These are phyloP conservation scores for Phialophora verrucosa DNA, from an alignment of 2,329 filamentous ascomycete species.

Conservation along the genomic window DNA sequence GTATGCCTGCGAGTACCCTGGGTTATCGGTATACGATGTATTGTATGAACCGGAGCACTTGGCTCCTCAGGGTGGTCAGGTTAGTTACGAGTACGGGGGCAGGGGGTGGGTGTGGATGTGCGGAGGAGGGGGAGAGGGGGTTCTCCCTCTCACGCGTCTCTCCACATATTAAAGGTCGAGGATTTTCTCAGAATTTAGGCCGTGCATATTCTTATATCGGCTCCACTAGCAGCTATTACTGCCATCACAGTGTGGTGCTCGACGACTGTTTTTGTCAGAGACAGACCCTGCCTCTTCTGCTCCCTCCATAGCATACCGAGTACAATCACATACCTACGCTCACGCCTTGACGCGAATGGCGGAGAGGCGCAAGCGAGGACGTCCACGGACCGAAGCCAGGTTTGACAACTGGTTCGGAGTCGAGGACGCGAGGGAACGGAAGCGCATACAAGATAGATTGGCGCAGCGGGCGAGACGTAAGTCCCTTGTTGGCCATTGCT, in stretches of 20 bases:
- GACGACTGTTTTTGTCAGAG: neutral
- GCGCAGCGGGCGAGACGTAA: conserved; percentile 48
- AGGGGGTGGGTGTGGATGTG: no score
- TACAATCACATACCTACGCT: neutral
- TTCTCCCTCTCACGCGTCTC: no score
- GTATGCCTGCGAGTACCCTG: no score
- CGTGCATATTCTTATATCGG: no score
- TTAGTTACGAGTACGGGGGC: neutral
- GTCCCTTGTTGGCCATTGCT: conserved; percentile 13
- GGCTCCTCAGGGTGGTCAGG: neutral
- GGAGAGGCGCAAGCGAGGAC: conserved; percentile 14
- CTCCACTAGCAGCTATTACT: no score
- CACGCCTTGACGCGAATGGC: neutral
- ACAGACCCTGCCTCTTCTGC: neutral
- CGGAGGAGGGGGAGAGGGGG: no score
- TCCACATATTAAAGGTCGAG: neutral
- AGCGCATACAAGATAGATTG: conserved; percentile 50
- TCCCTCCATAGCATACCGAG: neutral
- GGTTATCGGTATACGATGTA: neutral
- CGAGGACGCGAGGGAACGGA: conserved; percentile 46
- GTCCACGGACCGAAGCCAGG: conserved; percentile 15
- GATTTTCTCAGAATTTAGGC: conserved; percentile 5
- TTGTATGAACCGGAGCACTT: neutral
- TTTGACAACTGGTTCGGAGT: conserved; percentile 44
- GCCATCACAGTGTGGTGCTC: neutral